Base-by-base conservation (phyloP, 2,329 filamentous ascomycete genomes). In the Cryphonectria radicalis region DNA sequence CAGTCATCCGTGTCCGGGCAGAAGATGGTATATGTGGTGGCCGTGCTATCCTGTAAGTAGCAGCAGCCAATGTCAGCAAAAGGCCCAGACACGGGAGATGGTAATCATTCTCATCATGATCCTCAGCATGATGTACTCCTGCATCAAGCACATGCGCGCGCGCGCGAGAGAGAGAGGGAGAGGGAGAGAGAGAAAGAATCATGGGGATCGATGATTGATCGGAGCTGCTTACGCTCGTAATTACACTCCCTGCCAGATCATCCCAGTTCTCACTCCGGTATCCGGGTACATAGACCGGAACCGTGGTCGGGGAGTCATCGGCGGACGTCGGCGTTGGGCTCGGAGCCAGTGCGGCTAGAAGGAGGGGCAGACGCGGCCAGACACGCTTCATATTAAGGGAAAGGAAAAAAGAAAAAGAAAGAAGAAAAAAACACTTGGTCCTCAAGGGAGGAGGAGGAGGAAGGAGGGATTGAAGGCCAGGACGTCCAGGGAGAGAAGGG, bases 11-110 rank as follows among this genome's bases (percentile, higher is more conserved):
- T 79, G 42, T 82, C 79, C 13, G 81, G 81, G 72, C 84, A 86
- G 75, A 86, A 86, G 57, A 86, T 82, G 70, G 84, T 86, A 73
- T 84, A 86, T 35, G 83, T 82, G 22, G 84, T 86, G 71, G 81
- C 77, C 37, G 76, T 75, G 57, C 76, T 73, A 70, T 85, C 78
- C 83, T 84, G 73, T 46, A 66, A 35, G 32, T 19, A 35, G 57
- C 4, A 60, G 25, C 11, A 60, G 25, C 25, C 11, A 17, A 37
- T 32, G 32, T 68, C 14, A 67, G 60, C 40, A 28, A 11, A 32
- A 8, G 19, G 32, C 19, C 17, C 5, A 28, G n/a, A 25, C 42
- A 17, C 25, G 62, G 22, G 14, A 43, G n/a, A 11, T 13, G 1
- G 11, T 60, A 3, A 60, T 37, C 19, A 32, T 17, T 6, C 11